phyloP scores from a whole-genome alignment of 1,284 basidiomycete genomes.

The Ganoderma meredithae region DNA sequence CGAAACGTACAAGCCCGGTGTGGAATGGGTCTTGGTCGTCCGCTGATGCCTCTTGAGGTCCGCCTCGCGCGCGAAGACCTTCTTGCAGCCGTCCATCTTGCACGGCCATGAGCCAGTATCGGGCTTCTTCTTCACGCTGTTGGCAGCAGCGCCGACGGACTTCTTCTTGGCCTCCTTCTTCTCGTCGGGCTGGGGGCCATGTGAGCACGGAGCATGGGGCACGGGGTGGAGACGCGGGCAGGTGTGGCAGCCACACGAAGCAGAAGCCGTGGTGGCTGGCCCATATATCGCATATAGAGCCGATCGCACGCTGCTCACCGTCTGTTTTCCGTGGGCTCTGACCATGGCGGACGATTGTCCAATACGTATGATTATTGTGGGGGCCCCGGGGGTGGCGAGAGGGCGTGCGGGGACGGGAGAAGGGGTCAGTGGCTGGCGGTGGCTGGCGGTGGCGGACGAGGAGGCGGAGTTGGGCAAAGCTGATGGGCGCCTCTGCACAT shows the following conservation, averaged over 20 bases:
- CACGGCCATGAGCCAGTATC: slow-evolving; percentile 73
- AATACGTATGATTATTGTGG: slow-evolving; percentile 5
- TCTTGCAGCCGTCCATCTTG: slow-evolving; percentile 78
- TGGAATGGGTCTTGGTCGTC: slow-evolving; percentile 75
- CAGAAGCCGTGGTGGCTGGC: slow-evolving; percentile 36
- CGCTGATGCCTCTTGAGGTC: slow-evolving; percentile 80
- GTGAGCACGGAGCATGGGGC: slow-evolving; percentile 32
- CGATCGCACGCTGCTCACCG: slow-evolving; percentile 34
- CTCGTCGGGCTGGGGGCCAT: slow-evolving; percentile 48
- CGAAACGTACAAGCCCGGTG: slow-evolving; percentile 70
- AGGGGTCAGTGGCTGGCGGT: slow-evolving; percentile 19
- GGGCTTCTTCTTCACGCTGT: slow-evolving; percentile 50
- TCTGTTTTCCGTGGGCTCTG: slow-evolving; percentile 35
- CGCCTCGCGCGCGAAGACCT: slow-evolving; percentile 79
- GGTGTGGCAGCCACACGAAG: slow-evolving; percentile 23
- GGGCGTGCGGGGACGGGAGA: slow-evolving; percentile 1
- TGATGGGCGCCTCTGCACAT: slow-evolving; percentile 19
- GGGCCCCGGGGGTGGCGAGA: slow-evolving; percentile 4
- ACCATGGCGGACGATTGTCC: slow-evolving; percentile 27
- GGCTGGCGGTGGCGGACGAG: slow-evolving; percentile 33
- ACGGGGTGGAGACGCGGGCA: slow-evolving; percentile 8
- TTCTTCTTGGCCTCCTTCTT: slow-evolving; percentile 55
- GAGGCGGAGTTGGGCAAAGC: slow-evolving; percentile 26
- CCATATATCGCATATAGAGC: slow-evolving; percentile 30
- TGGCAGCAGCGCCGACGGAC: slow-evolving; percentile 39